phyloP scores from a whole-genome alignment of 306 rosid species.

The Inga oerstediana region DNA sequence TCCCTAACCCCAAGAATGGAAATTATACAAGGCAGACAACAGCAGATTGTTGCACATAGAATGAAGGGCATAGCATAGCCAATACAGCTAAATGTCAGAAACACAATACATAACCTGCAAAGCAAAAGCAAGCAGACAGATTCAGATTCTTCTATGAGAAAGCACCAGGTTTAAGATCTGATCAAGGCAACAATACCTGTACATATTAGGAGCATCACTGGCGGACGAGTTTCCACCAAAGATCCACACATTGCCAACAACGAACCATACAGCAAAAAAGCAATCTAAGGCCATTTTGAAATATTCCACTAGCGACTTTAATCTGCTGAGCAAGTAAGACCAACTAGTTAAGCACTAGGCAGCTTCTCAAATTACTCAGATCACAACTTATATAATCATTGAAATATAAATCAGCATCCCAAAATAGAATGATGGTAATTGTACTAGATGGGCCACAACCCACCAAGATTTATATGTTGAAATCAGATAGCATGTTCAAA shows the following conservation, averaged over 20 bases:
- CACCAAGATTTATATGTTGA: neutral
- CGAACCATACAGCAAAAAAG: slow-evolving; percentile 98
- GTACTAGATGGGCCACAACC: neutral
- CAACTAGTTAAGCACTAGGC: slow-evolving; percentile 36
- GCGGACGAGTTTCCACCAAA: slow-evolving; percentile 89
- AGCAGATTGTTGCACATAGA: slow-evolving; percentile 96
- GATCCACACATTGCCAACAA: slow-evolving; percentile 98
- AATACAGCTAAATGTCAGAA: slow-evolving; percentile 91
- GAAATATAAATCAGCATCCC: neutral
- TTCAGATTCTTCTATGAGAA: slow-evolving; percentile 26
- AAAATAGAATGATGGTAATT: neutral
- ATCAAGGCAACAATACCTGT: slow-evolving; percentile 65
- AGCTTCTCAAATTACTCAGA: slow-evolving; percentile 25
- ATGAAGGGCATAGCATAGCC: slow-evolving; percentile 99
- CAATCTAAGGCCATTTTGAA: slow-evolving; percentile 93
- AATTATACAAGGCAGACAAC: slow-evolving; percentile 96
- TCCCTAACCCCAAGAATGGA: slow-evolving; percentile 94
- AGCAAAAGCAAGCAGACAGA: slow-evolving; percentile 35
- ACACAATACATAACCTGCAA: slow-evolving; percentile 92
- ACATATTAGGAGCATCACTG: slow-evolving; percentile 82
- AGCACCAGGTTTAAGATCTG: slow-evolving; percentile 21
- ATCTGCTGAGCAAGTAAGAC: slow-evolving; percentile 50
- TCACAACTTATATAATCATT: slow-evolving; percentile 24
- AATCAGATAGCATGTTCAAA: slow-evolving; percentile 1
- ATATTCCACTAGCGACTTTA: slow-evolving; percentile 80